These are phyloP conservation scores for Arbutus unedo DNA, from an alignment of 148 eudicot genomes.

Conservation along the genomic window DNA sequence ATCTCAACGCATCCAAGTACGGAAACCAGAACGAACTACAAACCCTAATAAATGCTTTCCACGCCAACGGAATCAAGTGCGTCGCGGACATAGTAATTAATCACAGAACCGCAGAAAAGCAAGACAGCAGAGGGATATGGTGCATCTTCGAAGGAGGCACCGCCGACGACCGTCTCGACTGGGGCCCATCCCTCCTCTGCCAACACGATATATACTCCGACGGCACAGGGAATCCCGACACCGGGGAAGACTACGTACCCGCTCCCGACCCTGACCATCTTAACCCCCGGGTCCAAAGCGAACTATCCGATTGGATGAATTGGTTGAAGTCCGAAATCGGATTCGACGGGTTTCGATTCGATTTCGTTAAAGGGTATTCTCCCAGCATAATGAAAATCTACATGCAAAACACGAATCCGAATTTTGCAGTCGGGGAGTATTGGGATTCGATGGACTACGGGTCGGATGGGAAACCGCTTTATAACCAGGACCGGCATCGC, in stretches of 20 bases:
- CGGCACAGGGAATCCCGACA: conserved; percentile 61
- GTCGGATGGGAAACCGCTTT: conserved; percentile 36
- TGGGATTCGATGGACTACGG: conserved; percentile 44
- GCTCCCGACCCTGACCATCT: conserved; percentile 82
- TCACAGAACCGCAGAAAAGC: conserved; percentile 40
- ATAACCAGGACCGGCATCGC: conserved; percentile 53
- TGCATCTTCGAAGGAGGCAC: conserved; percentile 80
- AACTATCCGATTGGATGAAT: conserved; percentile 72
- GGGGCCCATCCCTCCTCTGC: conserved; percentile 71
- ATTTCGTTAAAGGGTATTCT: conserved; percentile 61
- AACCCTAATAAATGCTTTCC: conserved; percentile 38
- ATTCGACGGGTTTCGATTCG: conserved; percentile 64
- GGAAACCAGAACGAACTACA: conserved; percentile 44
- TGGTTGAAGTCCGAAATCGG: conserved; percentile 64
- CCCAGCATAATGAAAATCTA: conserved; percentile 47
- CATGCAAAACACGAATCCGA: conserved; percentile 48
- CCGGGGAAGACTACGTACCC: conserved; percentile 35
- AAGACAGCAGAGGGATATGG: conserved; percentile 60
- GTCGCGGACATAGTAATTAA: conserved; percentile 78
- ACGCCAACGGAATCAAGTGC: conserved; percentile 50
- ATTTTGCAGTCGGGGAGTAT: conserved; percentile 62
- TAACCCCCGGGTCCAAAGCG: conserved; percentile 53
- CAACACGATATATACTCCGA: conserved; percentile 54
- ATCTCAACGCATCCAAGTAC: conserved; percentile 57
- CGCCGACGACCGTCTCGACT: conserved; percentile 57